phyloP scores from a whole-genome alignment of 345 rosid species.

The Kandelia obovata region DNA sequence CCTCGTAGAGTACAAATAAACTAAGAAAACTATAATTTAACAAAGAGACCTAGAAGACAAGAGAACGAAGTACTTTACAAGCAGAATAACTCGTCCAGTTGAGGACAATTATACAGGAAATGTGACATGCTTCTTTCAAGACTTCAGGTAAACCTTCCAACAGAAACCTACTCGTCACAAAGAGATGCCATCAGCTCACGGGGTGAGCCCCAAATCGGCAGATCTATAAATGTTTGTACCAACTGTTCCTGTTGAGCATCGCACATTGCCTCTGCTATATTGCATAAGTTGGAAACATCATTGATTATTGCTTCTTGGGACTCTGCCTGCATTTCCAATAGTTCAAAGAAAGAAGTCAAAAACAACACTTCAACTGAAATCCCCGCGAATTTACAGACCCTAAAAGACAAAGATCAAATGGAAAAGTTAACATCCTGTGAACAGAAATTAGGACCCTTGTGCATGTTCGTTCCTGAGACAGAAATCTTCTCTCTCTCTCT shows the following conservation, averaged over 20 bases:
- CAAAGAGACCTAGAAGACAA: constrained; percentile 4
- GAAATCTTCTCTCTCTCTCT: too few species aligned
- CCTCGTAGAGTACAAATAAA: not conserved
- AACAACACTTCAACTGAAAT: not conserved
- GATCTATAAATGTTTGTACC: constrained; percentile 43
- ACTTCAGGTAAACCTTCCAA: constrained; percentile 2
- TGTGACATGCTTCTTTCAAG: constrained; percentile 1
- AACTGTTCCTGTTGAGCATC: constrained; percentile 40
- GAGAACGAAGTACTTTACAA: constrained; percentile 4
- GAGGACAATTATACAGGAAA: not conserved
- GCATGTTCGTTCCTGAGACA: not conserved
- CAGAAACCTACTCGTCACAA: constrained; percentile 23
- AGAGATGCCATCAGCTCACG: constrained; percentile 61
- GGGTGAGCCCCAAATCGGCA: constrained; percentile 77
- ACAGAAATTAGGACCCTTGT: not conserved
- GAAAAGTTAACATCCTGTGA: not conserved
- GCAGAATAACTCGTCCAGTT: not conserved
- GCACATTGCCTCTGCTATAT: constrained; percentile 60
- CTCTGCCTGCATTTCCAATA: constrained; percentile 47
- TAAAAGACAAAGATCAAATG: too few species aligned
- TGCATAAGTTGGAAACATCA: constrained; percentile 56
- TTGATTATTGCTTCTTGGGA: constrained; percentile 52
- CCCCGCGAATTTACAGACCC: not conserved
- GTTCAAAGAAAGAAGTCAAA: not conserved
- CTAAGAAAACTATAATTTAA: not conserved